Conservation (phyloP, 495 filamentous ascomycete genomes). For the Annulohypoxylon bovei region DNA sequence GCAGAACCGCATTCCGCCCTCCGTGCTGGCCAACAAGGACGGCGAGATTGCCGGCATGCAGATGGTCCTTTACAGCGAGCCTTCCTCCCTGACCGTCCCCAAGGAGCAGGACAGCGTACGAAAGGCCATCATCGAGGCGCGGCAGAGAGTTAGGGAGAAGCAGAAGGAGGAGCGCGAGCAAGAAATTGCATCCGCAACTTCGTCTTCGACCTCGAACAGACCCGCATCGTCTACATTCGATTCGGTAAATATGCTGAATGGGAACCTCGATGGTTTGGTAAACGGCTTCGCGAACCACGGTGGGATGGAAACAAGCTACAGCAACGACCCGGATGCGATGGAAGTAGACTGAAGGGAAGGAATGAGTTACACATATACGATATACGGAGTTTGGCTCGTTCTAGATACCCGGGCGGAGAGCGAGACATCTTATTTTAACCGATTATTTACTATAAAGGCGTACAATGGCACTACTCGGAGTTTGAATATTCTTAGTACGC, state of each 20-base stretch:
- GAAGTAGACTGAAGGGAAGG: conserved; percentile 66
- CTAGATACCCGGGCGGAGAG: conserved; percentile 37
- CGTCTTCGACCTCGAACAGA: background rate
- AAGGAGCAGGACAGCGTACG: conserved; percentile 82
- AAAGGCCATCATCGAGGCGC: conserved; percentile 85
- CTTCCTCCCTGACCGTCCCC: conserved; percentile 77
- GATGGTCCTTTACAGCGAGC: conserved; percentile 83
- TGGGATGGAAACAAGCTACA: background rate
- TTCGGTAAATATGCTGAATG: background rate
- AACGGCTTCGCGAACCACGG: conserved; percentile 20
- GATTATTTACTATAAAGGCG: conserved; percentile 15
- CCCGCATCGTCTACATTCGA: background rate
- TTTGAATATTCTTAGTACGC: conserved; percentile 31
- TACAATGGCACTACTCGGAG: conserved; percentile 25
- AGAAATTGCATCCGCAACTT: background rate
- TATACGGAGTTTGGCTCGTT: conserved; percentile 35
- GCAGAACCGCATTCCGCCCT: conserved; percentile 70
- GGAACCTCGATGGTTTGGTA: background rate
- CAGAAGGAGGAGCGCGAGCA: conserved; percentile 42
- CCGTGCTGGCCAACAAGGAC: conserved; percentile 64
- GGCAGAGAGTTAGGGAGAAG: conserved; percentile 69
- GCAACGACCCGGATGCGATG: conserved; percentile 73
- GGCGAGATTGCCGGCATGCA: conserved; percentile 65
- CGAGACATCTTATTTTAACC: conserved; percentile 15
- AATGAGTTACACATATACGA: conserved; percentile 6